Percentiles rank a stretch among this genome's conserved stretches.
These are phyloP conservation scores for Phytophthora tentaculata DNA, from an alignment of 352 stramenopile genomes.

Conservation along the genomic window DNA sequence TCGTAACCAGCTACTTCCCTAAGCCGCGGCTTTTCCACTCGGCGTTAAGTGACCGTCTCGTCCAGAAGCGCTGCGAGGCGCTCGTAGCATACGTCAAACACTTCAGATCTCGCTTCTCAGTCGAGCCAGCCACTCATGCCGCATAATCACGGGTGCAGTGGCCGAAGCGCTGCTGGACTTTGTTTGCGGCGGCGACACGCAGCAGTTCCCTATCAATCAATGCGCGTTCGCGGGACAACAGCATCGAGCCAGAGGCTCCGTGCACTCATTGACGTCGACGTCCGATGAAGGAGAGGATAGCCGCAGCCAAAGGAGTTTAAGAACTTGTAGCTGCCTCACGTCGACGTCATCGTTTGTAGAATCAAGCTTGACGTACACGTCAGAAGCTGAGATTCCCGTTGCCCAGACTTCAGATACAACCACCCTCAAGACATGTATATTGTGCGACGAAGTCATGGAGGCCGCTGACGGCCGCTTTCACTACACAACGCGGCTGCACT, in stretches of 20 bases:
- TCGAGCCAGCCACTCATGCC: constrained; percentile 36
- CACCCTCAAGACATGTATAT: constrained; percentile 10
- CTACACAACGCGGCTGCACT: constrained; percentile 38
- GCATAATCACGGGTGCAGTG: constrained; percentile 23
- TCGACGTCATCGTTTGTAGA: constrained; percentile 13
- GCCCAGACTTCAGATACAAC: neutral
- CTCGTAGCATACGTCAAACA: constrained; percentile 42
- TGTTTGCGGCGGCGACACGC: constrained; percentile 22
- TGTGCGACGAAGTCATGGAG: constrained; percentile 26
- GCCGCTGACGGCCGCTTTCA: constrained; percentile 13
- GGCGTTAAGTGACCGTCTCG: constrained; percentile 24
- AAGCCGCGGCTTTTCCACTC: constrained; percentile 32
- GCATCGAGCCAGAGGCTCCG: constrained; percentile 17
- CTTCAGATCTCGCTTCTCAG: constrained; percentile 37
- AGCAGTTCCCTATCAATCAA: constrained; percentile 35
- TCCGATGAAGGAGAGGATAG: constrained; percentile 29
- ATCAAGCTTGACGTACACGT: neutral
- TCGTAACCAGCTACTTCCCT: constrained; percentile 45
- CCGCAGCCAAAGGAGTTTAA: constrained; percentile 5
- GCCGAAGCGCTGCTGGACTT: constrained; percentile 35
- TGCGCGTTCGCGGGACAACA: constrained; percentile 34
- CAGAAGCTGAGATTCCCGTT: neutral
- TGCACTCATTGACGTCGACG: constrained; percentile 28
- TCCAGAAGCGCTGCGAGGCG: constrained; percentile 33
- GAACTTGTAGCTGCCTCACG: constrained; percentile 13